Conservation (phyloP, 179 eudicot species). For the Camellia oleifera region DNA sequence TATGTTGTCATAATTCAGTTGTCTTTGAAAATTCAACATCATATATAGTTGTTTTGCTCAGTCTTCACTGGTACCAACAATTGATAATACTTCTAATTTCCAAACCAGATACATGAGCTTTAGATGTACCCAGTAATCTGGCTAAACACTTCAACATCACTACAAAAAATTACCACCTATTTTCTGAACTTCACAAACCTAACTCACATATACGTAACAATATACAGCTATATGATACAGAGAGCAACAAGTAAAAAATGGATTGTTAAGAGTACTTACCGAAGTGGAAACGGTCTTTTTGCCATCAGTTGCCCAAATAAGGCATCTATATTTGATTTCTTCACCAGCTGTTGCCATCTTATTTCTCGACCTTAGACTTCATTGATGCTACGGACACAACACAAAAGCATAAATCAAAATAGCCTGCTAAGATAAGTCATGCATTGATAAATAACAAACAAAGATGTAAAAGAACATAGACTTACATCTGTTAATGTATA, state of each 20-base stretch:
- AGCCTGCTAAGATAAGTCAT: too few species aligned
- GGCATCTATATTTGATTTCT: slow-evolving; percentile 62
- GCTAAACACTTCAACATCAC: neutral
- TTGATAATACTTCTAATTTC: neutral
- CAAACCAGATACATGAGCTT: neutral
- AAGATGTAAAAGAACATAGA: too few species aligned
- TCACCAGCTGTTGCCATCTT: slow-evolving; percentile 59
- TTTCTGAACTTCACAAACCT: neutral
- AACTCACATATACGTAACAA: neutral
- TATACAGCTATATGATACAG: neutral
- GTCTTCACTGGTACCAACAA: neutral
- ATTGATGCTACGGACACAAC: slow-evolving; percentile 51
- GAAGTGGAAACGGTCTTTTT: slow-evolving; percentile 73
- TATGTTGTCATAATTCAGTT: too few species aligned
- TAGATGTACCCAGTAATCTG: neutral
- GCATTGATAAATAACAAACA: too few species aligned
- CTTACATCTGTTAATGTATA: too few species aligned
- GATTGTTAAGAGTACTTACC: slow-evolving; percentile 29
- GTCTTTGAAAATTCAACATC: neutral
- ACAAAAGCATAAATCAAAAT: too few species aligned
- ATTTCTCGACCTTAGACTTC: slow-evolving; percentile 59
- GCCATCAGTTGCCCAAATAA: slow-evolving; percentile 85
- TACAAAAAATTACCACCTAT: neutral
- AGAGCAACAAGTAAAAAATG: neutral
- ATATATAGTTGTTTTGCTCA: neutral